A percentile compares a stretch with the other conserved stretches of the same genome.
Conservation (phyloP, 2,329 filamentous ascomycete genomes). For the Talaromyces piceae region DNA sequence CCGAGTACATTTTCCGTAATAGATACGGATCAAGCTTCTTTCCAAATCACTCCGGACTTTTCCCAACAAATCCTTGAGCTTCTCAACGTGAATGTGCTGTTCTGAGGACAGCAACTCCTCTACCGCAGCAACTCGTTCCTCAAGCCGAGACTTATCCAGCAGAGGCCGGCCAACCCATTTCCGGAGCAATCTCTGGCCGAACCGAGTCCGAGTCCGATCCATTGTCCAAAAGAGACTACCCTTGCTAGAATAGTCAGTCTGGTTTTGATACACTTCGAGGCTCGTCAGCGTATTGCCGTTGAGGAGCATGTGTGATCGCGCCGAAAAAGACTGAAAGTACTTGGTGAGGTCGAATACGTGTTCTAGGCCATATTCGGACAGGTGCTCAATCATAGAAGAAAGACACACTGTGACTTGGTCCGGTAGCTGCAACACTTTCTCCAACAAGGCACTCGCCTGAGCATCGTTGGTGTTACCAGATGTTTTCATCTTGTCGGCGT, state of each 20-base stretch:
- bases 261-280: constrained; percentile 90
- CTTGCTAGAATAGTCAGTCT: constrained; percentile 75
- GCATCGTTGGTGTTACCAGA: constrained; percentile 47
- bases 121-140: constrained; percentile 74
- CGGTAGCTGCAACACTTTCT: constrained; percentile 77
- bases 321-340: constrained; percentile 94
- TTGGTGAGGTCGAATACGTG: constrained; percentile 95
- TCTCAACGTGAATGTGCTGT: constrained; percentile 61
- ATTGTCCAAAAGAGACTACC: constrained; percentile 94
- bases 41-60: constrained; percentile 77
- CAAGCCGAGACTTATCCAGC: constrained; percentile 64
- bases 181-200: constrained; percentile 76
- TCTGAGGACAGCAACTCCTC: constrained; percentile 71
- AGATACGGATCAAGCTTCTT: constrained; percentile 87
- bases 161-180: constrained; percentile 94
- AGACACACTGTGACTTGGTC: constrained; percentile 85
- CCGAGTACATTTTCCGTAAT: constrained; percentile 87
- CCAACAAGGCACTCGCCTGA: constrained; percentile 59
- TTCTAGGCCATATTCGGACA: constrained; percentile 85
- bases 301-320: constrained; percentile 87
- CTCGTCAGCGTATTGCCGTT: constrained; percentile 93
- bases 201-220: constrained; percentile 83
- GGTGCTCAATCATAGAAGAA: constrained; percentile 90
- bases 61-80: constrained; percentile 62
- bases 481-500: constrained; percentile 73